Percentiles rank a stretch among this genome's conserved stretches.
Evolutionary conservation across 768 basidiomycete genomes (phyloP).

Genomic region (Leccinellum rugosiceps): DNA sequence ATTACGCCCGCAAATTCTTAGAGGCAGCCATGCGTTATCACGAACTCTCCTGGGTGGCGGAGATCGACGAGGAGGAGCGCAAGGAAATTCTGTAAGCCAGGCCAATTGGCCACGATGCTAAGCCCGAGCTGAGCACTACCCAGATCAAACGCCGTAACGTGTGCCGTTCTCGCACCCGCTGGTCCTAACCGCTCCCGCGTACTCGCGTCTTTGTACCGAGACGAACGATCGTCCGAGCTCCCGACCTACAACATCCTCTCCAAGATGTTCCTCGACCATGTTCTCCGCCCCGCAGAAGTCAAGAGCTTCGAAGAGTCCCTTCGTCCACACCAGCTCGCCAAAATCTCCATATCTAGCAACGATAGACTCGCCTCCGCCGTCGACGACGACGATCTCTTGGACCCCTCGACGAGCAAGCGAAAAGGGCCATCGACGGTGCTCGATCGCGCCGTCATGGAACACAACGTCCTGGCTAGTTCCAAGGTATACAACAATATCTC

Average conservation of each 20-base stretch:
- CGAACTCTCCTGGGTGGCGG: conserved; percentile 86
- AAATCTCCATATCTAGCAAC: conserved; percentile 79
- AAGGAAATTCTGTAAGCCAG: conserved; percentile 78
- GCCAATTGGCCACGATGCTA: neutral
- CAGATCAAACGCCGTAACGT: conserved; percentile 89
- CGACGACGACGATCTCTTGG: conserved; percentile 52
- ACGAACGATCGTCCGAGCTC: conserved; percentile 82
- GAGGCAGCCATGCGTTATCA: conserved; percentile 95
- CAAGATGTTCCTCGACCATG: conserved; percentile 98
- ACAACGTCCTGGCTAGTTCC: conserved; percentile 94
- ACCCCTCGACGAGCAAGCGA: conserved; percentile 65
- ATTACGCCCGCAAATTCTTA: conserved; percentile 87
- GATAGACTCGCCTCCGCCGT: conserved; percentile 71
- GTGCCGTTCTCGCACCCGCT: conserved; percentile 94
- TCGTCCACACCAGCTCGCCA: conserved; percentile 92
- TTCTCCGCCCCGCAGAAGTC: conserved; percentile 86
- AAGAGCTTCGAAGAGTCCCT: conserved; percentile 86
- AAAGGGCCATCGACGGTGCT: conserved; percentile 94
- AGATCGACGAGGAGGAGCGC: conserved; percentile 93
- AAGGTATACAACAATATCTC: conserved; percentile 98
- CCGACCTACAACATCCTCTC: conserved; percentile 86
- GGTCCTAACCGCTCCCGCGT: conserved; percentile 94
- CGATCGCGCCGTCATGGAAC: conserved; percentile 97
- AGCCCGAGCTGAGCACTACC: conserved; percentile 7
- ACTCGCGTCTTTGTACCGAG: conserved; percentile 88